Evolutionary conservation across 2,329 filamentous ascomycete genomes (phyloP), one percentile per base, ranked within the genome.

Genomic region (Dactylonectria macrodidyma): DNA sequence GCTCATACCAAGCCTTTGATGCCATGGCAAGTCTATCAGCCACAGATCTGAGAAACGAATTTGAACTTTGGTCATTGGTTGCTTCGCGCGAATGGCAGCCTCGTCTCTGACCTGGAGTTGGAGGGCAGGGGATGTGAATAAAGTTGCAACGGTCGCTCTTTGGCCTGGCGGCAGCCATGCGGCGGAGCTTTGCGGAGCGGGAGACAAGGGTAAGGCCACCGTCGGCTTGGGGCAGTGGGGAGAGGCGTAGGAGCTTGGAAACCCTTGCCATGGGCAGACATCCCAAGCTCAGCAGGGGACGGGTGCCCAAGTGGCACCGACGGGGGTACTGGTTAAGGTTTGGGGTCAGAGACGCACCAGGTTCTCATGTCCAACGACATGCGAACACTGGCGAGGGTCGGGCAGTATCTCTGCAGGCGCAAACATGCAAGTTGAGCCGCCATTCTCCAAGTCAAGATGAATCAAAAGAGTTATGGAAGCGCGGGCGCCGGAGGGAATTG

Each of bases 131-230:
- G 62, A 62, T 33, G 52, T 44, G 60, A 62, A 67, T 71, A 65
- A 66, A 60, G 66, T 75, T 71, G 58, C 59, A 74, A 76, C 74
- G 73, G 72, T 65, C 69, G 70, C 70, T 57, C 69, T 65, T 68
- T 59, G 73, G 68, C 54, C 67, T 68, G 61, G 59, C 61, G 67
- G 62, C 65, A 65, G 68, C 71, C 70, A 75, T 68, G 74, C 66
- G 66, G 62, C 71, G 50, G 69, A 50, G 56, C 4, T 41, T 44
- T 51, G 48, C 60, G 66, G 67, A 72, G 68, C 75, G 74, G 76
- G 71, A 77, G 75, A 77, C 76, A 66, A 70, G 76, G 76, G 71
- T 74, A 50, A 66, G 65, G 55, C 66, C 67, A 70, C 73, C 67
- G 71, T 70, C 69, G 66, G 70, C 66, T 75, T 61, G 72, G 75